phyloP scores from a whole-genome alignment of 164 flowering plant genomes.

The Berberis thunbergii region DNA sequence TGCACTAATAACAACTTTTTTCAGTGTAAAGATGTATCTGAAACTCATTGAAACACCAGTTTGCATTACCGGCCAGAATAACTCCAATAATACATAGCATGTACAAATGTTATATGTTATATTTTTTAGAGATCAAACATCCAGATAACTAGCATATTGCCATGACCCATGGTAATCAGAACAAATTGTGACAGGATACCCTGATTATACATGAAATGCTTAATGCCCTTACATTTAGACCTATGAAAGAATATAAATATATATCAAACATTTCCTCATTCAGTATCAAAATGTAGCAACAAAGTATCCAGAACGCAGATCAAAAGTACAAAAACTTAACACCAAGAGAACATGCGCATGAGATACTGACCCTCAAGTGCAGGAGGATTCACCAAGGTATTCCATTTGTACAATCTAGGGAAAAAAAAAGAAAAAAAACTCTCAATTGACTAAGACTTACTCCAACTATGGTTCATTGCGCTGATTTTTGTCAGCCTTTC shows the following conservation, averaged over 20 bases:
- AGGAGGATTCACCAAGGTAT: no score
- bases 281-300: background rate
- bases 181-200: background rate
- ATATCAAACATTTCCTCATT: background rate
- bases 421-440: background rate
- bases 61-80: no score
- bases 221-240: background rate
- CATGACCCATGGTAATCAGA: background rate
- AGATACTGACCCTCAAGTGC: background rate
- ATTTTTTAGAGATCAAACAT: background rate
- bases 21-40: no score
- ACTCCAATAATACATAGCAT: no score
- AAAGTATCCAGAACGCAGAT: background rate
- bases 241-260: no score
- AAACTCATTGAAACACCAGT: no score
- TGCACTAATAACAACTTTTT: no score
- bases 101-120: no score
- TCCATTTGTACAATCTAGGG: background rate
- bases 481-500: conserved; percentile 13
- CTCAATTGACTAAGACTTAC: background rate
- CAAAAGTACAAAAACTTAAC: background rate
- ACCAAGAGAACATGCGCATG: background rate
- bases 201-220: background rate
- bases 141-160: background rate
- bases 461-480: conserved; percentile 5